Evolutionary conservation across 768 basidiomycete genomes (phyloP).

Genomic region (Floccularia luteovirens): DNA sequence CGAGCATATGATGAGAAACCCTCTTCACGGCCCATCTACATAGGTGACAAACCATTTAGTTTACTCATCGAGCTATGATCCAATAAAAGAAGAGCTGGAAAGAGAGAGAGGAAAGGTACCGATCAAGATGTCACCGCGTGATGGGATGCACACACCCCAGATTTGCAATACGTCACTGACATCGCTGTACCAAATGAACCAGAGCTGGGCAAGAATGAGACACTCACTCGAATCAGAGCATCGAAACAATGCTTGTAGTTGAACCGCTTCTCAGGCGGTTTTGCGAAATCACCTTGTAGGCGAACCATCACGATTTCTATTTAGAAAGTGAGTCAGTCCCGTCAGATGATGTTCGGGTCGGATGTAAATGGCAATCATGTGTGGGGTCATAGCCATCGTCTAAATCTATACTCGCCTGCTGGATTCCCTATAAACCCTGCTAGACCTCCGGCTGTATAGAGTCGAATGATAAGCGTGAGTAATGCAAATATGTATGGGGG

Average conservation of each 20-base stretch:
- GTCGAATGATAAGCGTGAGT: constrained; percentile 5
- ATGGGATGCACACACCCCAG: too few species aligned
- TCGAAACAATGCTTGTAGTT: constrained; percentile 89
- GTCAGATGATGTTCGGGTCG: too few species aligned
- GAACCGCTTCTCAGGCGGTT: constrained; percentile 80
- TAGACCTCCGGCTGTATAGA: constrained; percentile 64
- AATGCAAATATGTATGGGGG: constrained; percentile 1
- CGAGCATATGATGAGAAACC: constrained; percentile 68
- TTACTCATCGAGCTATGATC: constrained; percentile 2
- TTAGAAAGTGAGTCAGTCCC: too few species aligned
- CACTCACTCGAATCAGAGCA: constrained; percentile 74
- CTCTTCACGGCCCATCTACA: constrained; percentile 83
- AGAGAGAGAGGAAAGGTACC: not conserved
- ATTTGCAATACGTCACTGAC: not conserved
- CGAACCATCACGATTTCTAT: constrained; percentile 81
- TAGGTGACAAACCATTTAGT: constrained; percentile 5
- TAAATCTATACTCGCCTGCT: constrained; percentile 67
- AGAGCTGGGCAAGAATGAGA: not conserved
- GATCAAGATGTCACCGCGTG: too few species aligned
- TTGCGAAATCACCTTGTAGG: constrained; percentile 86
- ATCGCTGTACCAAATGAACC: not conserved
- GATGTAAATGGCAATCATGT: too few species aligned
- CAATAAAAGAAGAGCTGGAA: not conserved
- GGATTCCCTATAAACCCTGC: constrained; percentile 89
- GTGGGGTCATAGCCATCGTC: too few species aligned